Evolutionary conservation across 2,329 filamentous ascomycete genomes (phyloP), one percentile per base, ranked within the genome.

Genomic region (Colletotrichum melonis): DNA sequence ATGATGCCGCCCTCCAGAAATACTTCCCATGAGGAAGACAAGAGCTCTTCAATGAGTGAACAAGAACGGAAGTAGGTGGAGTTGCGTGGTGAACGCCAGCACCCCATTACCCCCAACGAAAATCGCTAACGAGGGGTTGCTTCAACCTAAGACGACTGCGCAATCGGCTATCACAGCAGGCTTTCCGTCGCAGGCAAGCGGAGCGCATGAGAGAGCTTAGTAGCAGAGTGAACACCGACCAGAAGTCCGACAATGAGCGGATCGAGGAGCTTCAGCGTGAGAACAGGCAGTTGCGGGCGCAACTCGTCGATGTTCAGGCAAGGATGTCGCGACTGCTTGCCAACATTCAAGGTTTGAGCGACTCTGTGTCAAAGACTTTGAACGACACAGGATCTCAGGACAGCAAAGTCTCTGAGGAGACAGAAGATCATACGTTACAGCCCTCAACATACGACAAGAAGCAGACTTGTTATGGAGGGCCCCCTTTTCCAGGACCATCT

Each of bases 151-250:
- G 79, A 67, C 80, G 79, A 66, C 73, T 80, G 28, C 79, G 80
- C n/a, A 81, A 81, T 56, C 79, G 80, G 14, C 75, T 81, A 1
- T 80, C 80, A 0, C 80, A 81, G 26, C 76, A 78, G n/a, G 79
- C 80, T 0, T 81, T 81, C 60, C 80, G 80, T 1, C 79, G 80
- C 1, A 72, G 80, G 22, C 79, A 79, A 46, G 79, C 77, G 2
- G 79, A 81, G 64, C 76, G 76, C 12, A 74, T 81, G 2, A 67
- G 79, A 8, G 78, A 81, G 46, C 69, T 81, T 0, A 76, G 75
- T 2, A 79, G 63, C 4, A 75, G 75, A 1, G 75, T 77, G 2
- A 78, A 79, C 22, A 69, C 73, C 0, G 75, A 75, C 1, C 74
- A 80, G 28, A 73, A 73, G 26, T 74, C 79, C 0, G 77, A 79